Evolutionary conservation across 352 stramenopile species (phyloP).

Genomic region (Phytophthora pini): DNA sequence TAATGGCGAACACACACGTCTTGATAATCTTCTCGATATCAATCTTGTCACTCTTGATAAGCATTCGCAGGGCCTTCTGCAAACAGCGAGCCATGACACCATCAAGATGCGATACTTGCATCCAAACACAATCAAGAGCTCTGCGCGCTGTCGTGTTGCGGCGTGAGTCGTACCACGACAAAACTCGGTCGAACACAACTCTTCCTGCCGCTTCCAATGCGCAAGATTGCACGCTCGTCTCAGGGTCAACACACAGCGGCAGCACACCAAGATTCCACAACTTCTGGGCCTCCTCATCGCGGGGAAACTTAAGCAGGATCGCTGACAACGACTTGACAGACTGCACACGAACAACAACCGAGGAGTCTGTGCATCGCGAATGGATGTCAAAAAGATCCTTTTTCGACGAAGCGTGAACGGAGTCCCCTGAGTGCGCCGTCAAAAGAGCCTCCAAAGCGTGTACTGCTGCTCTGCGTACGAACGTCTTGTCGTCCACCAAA

Average conservation of each 20-base stretch:
- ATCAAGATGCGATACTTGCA: conserved; percentile 73
- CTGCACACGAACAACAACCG: conserved; percentile 81
- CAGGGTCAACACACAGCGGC: conserved; percentile 81
- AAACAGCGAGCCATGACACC: conserved; percentile 79
- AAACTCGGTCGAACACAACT: conserved; percentile 74
- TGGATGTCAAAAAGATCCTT: conserved; percentile 85
- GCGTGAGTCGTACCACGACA: conserved; percentile 58
- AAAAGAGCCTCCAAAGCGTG: conserved; percentile 82
- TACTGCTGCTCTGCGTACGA: conserved; percentile 78
- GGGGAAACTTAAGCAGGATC: conserved; percentile 76
- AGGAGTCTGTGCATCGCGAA: conserved; percentile 74
- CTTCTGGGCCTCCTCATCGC: conserved; percentile 73
- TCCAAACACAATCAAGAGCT: conserved; percentile 57
- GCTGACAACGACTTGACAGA: conserved; percentile 82
- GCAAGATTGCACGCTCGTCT: conserved; percentile 75
- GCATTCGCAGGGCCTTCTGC: conserved; percentile 73
- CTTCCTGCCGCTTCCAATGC: conserved; percentile 63
- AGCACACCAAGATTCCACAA: conserved; percentile 88
- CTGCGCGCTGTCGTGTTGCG: conserved; percentile 40
- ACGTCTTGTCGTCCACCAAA: conserved; percentile 84
- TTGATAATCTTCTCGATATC: conserved; percentile 61
- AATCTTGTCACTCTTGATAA: conserved; percentile 73
- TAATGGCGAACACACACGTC: conserved; percentile 70
- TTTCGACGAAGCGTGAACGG: conserved; percentile 58
- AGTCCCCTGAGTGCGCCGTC: conserved; percentile 49